Conservation (phyloP, 2,329 filamentous ascomycete species). For the Ramularia collo-cygni region DNA sequence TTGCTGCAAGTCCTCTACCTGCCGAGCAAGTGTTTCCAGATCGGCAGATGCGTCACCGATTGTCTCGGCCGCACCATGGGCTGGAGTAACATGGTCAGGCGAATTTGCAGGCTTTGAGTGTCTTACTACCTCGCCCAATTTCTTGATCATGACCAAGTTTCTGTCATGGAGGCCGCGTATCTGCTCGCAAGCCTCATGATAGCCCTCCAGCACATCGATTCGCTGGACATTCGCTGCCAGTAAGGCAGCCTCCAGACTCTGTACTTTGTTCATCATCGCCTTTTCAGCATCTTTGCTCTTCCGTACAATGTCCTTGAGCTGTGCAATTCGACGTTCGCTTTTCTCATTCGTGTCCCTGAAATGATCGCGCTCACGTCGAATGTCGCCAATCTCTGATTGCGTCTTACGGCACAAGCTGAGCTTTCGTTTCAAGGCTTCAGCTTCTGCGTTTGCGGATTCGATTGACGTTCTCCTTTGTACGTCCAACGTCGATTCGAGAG, state of each 20-base stretch:
- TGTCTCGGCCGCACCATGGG: background rate
- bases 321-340: constrained; percentile 32
- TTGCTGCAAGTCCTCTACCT: constrained; percentile 8
- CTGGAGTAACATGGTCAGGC: background rate
- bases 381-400: constrained; percentile 30
- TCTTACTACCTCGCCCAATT: too few relatives aligned
- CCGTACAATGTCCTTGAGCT: constrained; percentile 35
- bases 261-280: constrained; percentile 32
- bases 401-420: constrained; percentile 29
- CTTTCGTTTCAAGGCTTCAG: constrained; percentile 35
- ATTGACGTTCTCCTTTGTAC: constrained; percentile 24
- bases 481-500: constrained; percentile 22
- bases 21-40: constrained; percentile 4
- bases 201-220: constrained; percentile 32
- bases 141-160: constrained; percentile 24
- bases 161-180: constrained; percentile 27
- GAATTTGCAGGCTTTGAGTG: too few relatives aligned
- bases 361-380: constrained; percentile 33
- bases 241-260: constrained; percentile 34
- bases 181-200: constrained; percentile 30
- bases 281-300: constrained; percentile 33
- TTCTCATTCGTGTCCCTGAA: constrained; percentile 32
- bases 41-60: background rate
- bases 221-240: constrained; percentile 36
- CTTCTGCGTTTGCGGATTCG: constrained; percentile 25